Percentiles rank a stretch among this genome's conserved stretches.
Evolutionary conservation across 73 alveolate species (phyloP).

Genomic region (Strombidium stylifer): DNA sequence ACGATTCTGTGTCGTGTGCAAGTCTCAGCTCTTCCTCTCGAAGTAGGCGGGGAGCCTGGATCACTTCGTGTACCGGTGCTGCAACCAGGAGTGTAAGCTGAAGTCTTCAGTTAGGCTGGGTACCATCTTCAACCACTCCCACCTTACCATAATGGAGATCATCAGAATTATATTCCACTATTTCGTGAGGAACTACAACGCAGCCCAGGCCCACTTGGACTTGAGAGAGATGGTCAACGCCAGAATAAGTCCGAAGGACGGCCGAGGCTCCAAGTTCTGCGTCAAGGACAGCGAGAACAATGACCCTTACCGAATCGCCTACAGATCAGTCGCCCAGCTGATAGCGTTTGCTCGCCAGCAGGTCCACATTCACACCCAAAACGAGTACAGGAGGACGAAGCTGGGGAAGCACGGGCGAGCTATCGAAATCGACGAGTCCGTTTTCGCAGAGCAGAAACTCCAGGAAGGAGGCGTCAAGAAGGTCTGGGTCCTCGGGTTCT

Average conservation of each 20-base stretch:
- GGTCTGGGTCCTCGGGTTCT: slow-evolving; percentile 50
- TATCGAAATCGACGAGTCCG: slow-evolving; percentile 45
- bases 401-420: slow-evolving; percentile 44
- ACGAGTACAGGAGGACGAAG: slow-evolving; percentile 28
- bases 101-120: slow-evolving; percentile 21
- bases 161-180: slow-evolving; percentile 31
- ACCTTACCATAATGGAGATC: slow-evolving; percentile 42
- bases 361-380: slow-evolving; percentile 25
- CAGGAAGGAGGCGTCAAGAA: slow-evolving; percentile 20
- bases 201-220: slow-evolving; percentile 15
- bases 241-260: slow-evolving; percentile 13
- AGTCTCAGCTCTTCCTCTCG: too few species aligned
- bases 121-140: slow-evolving; percentile 10
- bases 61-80: slow-evolving; percentile 28
- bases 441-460: neutral
- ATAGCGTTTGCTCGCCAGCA: neutral
- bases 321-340: slow-evolving; percentile 12
- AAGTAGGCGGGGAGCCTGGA: too few species aligned
- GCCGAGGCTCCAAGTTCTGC: slow-evolving; percentile 5
- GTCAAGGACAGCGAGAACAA: slow-evolving; percentile 3
- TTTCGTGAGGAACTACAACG: slow-evolving; percentile 32
- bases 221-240: slow-evolving; percentile 24
- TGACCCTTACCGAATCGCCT: slow-evolving; percentile 11
- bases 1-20: too few species aligned
- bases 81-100: neutral